Evolutionary conservation across 176 grass and related monocot genomes (phyloP).

Genomic region (Carex pumila): DNA sequence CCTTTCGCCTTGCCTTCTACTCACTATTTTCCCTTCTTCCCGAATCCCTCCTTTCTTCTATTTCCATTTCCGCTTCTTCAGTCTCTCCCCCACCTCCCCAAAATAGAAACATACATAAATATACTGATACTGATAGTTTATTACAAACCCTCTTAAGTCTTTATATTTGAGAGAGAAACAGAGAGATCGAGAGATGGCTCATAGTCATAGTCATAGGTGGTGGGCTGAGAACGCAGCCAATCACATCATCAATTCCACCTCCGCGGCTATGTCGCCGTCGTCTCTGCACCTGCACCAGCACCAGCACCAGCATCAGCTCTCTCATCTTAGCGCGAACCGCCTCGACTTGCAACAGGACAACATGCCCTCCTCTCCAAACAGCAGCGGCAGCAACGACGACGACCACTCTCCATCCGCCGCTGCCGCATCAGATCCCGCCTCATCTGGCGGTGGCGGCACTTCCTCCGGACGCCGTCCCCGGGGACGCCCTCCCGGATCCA

Average conservation of each 20-base stretch:
- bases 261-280: background rate
- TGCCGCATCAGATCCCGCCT: background rate
- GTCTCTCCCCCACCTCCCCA: background rate
- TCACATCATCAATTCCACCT: conserved; percentile 7
- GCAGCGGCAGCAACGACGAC: conserved; percentile 39
- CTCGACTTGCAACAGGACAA: conserved; percentile 19
- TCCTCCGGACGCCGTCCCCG: conserved; percentile 43
- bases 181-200: conserved; percentile 44
- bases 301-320: conserved; percentile 34
- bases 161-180: background rate
- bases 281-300: background rate
- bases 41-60: background rate
- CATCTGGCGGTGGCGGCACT: background rate
- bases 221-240: conserved; percentile 47
- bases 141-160: background rate
- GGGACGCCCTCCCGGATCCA: conserved; percentile 75
- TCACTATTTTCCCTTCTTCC: background rate
- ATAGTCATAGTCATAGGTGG: conserved; percentile 54
- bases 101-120: conserved; percentile 2
- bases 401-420: conserved; percentile 28
- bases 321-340: conserved; percentile 31
- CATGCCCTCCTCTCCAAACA: conserved; percentile 3
- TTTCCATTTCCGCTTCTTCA: background rate
- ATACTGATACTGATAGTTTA: too few relatives aligned
- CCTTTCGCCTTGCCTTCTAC: background rate